phyloP scores from a whole-genome alignment of 2,329 filamentous ascomycete species.

The Bimuria novae-zelandiae region DNA sequence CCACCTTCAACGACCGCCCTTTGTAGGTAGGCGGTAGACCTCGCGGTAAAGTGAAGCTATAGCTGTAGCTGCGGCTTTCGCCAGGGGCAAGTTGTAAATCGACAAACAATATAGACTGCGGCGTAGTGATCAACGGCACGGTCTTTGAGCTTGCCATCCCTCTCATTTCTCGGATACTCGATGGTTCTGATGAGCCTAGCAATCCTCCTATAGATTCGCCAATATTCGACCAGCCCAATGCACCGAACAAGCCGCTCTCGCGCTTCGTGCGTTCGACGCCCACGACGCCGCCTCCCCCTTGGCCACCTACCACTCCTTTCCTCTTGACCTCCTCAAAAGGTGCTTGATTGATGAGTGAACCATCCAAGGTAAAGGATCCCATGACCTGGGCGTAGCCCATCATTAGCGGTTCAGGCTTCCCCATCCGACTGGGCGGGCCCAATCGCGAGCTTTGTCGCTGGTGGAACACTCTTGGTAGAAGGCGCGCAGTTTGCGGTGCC shows the following conservation, averaged over 20 bases:
- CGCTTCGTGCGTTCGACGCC: conserved; percentile 76
- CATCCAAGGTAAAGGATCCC: conserved; percentile 89
- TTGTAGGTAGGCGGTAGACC: conserved; percentile 90
- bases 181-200: conserved; percentile 83
- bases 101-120: conserved; percentile 94
- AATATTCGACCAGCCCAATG: conserved; percentile 86
- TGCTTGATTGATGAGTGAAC: conserved; percentile 83
- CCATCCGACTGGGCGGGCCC: conserved; percentile 36
- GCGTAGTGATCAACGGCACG: conserved; percentile 89
- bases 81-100: conserved; percentile 86
- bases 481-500: conserved; percentile 51
- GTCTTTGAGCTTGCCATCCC: conserved; percentile 83
- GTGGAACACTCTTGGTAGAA: conserved; percentile 50
- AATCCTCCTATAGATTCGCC: conserved; percentile 87
- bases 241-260: conserved; percentile 77
- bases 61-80: conserved; percentile 85
- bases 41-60: conserved; percentile 81
- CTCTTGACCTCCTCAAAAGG: conserved; percentile 96
- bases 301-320: conserved; percentile 85
- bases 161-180: conserved; percentile 94
- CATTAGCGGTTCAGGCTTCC: conserved; percentile 78
- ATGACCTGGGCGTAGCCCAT: conserved; percentile 97
- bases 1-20: conserved; percentile 91
- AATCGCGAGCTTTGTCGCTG: conserved; percentile 38
- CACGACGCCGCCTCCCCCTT: conserved; percentile 80